These are phyloP conservation scores for Lachancea quebecensis DNA, from an alignment of 805 yeast species.

Conservation along the genomic window DNA sequence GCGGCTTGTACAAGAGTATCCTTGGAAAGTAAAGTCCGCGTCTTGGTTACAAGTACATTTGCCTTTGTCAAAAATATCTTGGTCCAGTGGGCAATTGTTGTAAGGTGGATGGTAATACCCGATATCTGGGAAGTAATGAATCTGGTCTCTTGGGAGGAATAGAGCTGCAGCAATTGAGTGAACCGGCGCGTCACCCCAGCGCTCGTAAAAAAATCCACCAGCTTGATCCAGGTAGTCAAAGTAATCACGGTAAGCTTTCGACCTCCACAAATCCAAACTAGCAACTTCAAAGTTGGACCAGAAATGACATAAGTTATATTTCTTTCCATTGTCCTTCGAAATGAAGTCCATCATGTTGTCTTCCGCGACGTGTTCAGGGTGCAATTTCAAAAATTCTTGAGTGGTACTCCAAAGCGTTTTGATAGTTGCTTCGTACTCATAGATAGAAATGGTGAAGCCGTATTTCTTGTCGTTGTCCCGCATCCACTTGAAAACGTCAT, in stretches of 20 bases:
- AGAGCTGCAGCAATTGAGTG: slow-evolving; percentile 83
- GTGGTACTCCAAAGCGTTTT: slow-evolving; percentile 73
- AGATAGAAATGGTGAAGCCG: slow-evolving; percentile 71
- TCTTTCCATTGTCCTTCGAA: slow-evolving; percentile 61
- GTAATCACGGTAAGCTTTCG: slow-evolving; percentile 60
- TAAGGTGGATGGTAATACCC: slow-evolving; percentile 84
- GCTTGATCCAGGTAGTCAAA: slow-evolving; percentile 68
- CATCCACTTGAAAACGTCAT: slow-evolving; percentile 79
- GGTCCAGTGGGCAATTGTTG: slow-evolving; percentile 70
- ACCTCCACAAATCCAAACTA: slow-evolving; percentile 65
- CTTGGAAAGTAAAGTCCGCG: slow-evolving; percentile 70
- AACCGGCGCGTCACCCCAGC: slow-evolving; percentile 95
- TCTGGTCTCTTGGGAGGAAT: slow-evolving; percentile 59
- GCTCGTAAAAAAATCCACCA: slow-evolving; percentile 89
- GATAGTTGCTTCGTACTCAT: slow-evolving; percentile 67
- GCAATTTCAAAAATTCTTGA: slow-evolving; percentile 46
- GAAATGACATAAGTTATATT: slow-evolving; percentile 79
- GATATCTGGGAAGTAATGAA: slow-evolving; percentile 78
- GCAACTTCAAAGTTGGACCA: slow-evolving; percentile 91
- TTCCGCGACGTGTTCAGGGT: slow-evolving; percentile 53
- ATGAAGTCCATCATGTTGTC: slow-evolving; percentile 65
- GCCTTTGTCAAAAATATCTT: slow-evolving; percentile 46
- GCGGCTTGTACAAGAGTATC: slow-evolving; percentile 63
- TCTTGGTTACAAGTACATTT: slow-evolving; percentile 68
- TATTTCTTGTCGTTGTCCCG: slow-evolving; percentile 65